These are phyloP conservation scores for Aspergillus aculeatinus DNA, from an alignment of 2,329 filamentous ascomycete genomes.

Conservation along the genomic window DNA sequence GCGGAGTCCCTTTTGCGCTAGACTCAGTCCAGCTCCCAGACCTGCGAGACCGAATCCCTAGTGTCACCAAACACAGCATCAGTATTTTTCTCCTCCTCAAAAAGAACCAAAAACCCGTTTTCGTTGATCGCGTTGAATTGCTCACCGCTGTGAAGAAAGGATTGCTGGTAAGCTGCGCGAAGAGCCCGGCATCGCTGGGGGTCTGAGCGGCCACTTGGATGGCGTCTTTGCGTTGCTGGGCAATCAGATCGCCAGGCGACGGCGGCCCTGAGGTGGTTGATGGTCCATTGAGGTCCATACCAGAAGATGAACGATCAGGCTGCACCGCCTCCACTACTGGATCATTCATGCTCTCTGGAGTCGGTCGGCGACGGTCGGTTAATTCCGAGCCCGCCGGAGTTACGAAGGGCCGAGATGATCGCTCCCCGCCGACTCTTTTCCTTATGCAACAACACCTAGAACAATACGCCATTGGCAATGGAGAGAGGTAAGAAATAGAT, in stretches of 20 bases:
- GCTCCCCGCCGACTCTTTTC: neutral
- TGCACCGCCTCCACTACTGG: constrained; percentile 1
- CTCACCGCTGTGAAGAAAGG: constrained; percentile 53
- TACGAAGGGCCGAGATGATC: constrained; percentile 29
- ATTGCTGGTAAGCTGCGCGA: constrained; percentile 48
- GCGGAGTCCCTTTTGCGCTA: constrained; percentile 75
- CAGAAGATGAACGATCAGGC: constrained; percentile 19
- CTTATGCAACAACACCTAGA: no score
- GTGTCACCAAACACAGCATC: neutral
- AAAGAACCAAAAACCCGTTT: neutral
- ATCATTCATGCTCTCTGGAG: neutral
- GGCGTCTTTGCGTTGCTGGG: constrained; percentile 36
- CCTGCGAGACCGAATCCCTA: constrained; percentile 86
- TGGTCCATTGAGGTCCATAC: constrained; percentile 41
- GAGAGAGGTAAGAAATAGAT: no score
- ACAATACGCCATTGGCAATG: no score
- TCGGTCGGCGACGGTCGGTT: neutral
- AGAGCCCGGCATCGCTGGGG: constrained; percentile 40
- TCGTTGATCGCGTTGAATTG: neutral
- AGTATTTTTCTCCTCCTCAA: neutral
- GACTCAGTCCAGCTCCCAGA: constrained; percentile 75
- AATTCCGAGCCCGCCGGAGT: constrained; percentile 27
- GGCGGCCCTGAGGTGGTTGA: constrained; percentile 28
- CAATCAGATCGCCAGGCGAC: constrained; percentile 37
- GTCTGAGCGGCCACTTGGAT: constrained; percentile 28